A percentile compares a stretch with the other conserved stretches of the same genome.
Evolutionary conservation across 495 filamentous ascomycete genomes (phyloP).

Genomic region (Corynascus novoguineensis): DNA sequence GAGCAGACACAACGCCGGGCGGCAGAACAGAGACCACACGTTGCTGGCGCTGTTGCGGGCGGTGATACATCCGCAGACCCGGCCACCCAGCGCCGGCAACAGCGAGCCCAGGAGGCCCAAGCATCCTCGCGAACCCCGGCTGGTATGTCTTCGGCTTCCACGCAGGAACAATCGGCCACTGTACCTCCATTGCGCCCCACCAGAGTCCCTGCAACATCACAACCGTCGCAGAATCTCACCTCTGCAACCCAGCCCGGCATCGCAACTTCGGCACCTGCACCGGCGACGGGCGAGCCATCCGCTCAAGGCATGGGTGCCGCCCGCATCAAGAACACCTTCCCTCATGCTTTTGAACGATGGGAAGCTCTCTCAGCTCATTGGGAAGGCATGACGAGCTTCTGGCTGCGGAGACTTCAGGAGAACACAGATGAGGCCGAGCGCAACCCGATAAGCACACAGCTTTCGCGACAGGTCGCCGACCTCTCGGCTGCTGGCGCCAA

Average conservation of each 20-base stretch:
- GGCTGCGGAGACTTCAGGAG: constrained; percentile 87
- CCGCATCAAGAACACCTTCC: constrained; percentile 58
- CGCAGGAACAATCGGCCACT: constrained; percentile 17
- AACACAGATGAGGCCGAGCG: constrained; percentile 77
- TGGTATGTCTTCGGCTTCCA: constrained; percentile 8
- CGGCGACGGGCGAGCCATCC: constrained; percentile 32
- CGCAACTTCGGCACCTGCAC: constrained; percentile 19
- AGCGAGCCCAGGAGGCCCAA: constrained; percentile 28
- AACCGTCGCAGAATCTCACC: constrained; percentile 19
- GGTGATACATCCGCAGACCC: constrained; percentile 30
- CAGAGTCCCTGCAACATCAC: constrained; percentile 21
- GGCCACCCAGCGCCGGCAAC: constrained; percentile 39
- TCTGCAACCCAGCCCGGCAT: constrained; percentile 12
- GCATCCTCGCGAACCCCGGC: constrained; percentile 11
- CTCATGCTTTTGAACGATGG: constrained; percentile 97
- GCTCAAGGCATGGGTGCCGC: constrained; percentile 23
- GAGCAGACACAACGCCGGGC: constrained; percentile 47
- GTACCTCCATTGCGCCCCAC: constrained; percentile 24
- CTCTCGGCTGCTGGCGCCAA: constrained; percentile 94
- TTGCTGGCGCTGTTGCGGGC: constrained; percentile 56
- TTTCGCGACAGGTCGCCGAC: constrained; percentile 90
- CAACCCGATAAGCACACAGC: constrained; percentile 77
- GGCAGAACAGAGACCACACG: constrained; percentile 47
- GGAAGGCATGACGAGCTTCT: constrained; percentile 95
- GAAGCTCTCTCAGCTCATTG: constrained; percentile 94